Conservation (phyloP, 2,329 filamentous ascomycete species). For the Aspergillus bombycis region DNA sequence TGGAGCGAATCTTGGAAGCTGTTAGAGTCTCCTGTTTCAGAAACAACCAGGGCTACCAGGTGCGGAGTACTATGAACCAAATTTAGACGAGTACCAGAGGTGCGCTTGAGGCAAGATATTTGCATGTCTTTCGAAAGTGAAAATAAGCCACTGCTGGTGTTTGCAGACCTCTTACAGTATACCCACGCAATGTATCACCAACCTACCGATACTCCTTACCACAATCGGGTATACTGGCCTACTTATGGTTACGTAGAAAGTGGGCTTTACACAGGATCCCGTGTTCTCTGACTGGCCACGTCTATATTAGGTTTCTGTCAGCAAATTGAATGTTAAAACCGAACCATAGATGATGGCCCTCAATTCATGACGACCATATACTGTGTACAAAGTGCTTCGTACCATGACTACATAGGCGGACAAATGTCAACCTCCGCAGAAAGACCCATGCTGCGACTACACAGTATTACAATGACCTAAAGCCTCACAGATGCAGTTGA, state of each 20-base stretch:
- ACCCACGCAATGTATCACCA: neutral
- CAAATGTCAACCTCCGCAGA: neutral
- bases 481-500: neutral
- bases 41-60: no score
- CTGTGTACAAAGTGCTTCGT: neutral
- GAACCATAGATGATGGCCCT: neutral
- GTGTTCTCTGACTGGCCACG: neutral
- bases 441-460: neutral
- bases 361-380: neutral
- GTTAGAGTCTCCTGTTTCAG: neutral
- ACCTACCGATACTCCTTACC: neutral
- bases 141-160: neutral
- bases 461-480: neutral
- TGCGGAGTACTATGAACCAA: no score
- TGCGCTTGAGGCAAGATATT: neutral
- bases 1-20: neutral
- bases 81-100: neutral
- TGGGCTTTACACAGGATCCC: neutral
- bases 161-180: neutral
- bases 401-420: neutral
- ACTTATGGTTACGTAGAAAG: neutral
- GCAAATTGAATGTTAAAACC: neutral
- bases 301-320: neutral
- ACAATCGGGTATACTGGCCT: neutral
- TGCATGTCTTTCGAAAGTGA: neutral